Percentiles rank a stretch among this genome's conserved stretches.
These are phyloP conservation scores for Aspergillus diversus DNA, from an alignment of 495 filamentous ascomycete genomes.

Conservation along the genomic window DNA sequence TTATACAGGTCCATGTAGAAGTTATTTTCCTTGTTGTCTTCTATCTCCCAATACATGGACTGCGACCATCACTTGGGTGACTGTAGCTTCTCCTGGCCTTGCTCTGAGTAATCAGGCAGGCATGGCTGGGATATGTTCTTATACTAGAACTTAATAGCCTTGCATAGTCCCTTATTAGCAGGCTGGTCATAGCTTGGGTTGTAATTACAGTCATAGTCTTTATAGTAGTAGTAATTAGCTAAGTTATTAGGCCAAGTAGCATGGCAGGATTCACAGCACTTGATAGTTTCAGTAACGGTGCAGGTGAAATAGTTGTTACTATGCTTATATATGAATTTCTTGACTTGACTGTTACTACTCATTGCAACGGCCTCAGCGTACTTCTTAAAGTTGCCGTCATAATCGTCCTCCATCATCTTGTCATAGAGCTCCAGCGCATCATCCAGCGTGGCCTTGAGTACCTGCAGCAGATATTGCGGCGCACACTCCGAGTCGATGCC, in stretches of 20 bases:
- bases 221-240: slow-evolving; percentile 4
- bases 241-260: background rate
- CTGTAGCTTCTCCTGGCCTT: background rate
- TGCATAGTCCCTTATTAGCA: background rate
- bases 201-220: slow-evolving; percentile 7
- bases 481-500: background rate
- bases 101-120: slow-evolving; percentile 11
- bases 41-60: slow-evolving; percentile 13
- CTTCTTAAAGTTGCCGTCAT: slow-evolving; percentile 7
- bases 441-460: background rate
- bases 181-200: background rate
- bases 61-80: background rate
- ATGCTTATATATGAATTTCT: slow-evolving; percentile 2
- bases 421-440: background rate
- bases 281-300: slow-evolving; percentile 5
- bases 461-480: background rate
- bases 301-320: slow-evolving; percentile 8
- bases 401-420: slow-evolving; percentile 3
- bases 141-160: background rate
- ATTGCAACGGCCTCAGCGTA: slow-evolving; percentile 6
- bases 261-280: slow-evolving; percentile 2
- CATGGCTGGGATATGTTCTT: slow-evolving; percentile 9
- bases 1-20: slow-evolving; percentile 5
- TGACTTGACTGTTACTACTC: background rate
- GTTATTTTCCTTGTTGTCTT: background rate